Evolutionary conservation across 345 rosid species (phyloP), one percentile per base, ranked within the genome.

Genomic region (Pelargonium nanum): DNA sequence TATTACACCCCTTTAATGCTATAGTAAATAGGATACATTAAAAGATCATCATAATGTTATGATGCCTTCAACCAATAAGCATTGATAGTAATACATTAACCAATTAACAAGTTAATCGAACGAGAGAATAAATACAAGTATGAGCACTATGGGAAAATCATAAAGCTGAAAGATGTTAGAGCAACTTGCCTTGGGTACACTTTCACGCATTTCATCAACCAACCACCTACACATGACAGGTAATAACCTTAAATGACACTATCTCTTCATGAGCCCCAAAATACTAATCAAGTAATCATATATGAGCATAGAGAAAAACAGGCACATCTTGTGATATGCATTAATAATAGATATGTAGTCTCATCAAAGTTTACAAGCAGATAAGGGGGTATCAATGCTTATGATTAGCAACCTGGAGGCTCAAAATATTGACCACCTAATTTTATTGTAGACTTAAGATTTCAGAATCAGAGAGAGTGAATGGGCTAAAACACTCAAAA

Each of bases 161-260:
- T 48, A 58, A 57, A 57, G 55, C 45, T 56, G 44, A 26, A 59
- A 52, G 55, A 15, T 34, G 57, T 32, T 24, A 56, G 58, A 73
- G 66, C 56, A 70, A 77, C 87, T 78, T 70, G 74, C 99, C 95
- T 87, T 87, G 57, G 96, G 97, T 74, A 93, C 53, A 75, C 96
- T 87, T 75, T 93, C 97, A 66, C 70, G 62, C 66, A 93, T 84
- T 83, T 93, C 99, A 57, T 79, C 97, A 61, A 87, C 69, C 80
- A 93, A 73, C 97, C 99, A 93, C 83, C 97, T 85, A 80, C 76
- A 69, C 21, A 45, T 64, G 61, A 40, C 69, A 82, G 64, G 58
- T 65, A 70, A 66, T 63, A 59, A 71, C 76, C 59, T 66, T 34
- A 65, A 70, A 52, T 24, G 25, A 40, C 1, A 19, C 26, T 13